Conservation (phyloP, 1,284 basidiomycete species). For the Ustilago crameri region DNA sequence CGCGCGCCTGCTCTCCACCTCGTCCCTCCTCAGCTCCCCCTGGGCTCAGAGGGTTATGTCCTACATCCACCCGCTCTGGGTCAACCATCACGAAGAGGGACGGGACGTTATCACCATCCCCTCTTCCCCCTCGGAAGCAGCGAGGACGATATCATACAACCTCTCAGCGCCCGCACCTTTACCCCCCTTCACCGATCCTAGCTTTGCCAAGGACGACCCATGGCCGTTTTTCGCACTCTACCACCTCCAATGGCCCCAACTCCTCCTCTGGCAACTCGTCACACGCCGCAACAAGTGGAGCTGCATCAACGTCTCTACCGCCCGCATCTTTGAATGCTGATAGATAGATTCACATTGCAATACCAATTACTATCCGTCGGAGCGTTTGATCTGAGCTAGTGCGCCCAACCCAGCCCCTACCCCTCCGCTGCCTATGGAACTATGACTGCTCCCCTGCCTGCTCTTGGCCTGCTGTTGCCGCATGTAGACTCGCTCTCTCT, state of each 20-base stretch:
- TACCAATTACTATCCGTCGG: neutral
- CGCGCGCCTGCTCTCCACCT: constrained; percentile 63
- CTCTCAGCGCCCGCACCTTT: constrained; percentile 26
- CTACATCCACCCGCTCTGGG: constrained; percentile 31
- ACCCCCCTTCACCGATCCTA: constrained; percentile 46
- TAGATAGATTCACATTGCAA: too few relatives aligned
- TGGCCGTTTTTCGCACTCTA: constrained; percentile 55
- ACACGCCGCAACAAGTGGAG: constrained; percentile 42
- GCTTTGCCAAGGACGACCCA: constrained; percentile 49
- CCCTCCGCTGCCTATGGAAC: neutral
- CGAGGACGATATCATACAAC: constrained; percentile 10
- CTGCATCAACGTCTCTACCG: constrained; percentile 57
- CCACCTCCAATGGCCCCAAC: constrained; percentile 54
- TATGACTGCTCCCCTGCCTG: constrained; percentile 17
- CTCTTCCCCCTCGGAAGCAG: neutral
- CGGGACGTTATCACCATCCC: neutral
- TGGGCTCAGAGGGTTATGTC: constrained; percentile 5
- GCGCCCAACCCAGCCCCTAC: neutral
- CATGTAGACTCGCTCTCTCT: constrained; percentile 6
- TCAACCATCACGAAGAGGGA: neutral
- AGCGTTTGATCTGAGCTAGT: neutral
- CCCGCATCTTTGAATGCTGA: constrained; percentile 57
- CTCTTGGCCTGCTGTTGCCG: constrained; percentile 7
- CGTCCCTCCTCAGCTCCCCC: neutral
- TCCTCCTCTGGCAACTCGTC: constrained; percentile 51